Percentiles rank a stretch among this genome's conserved stretches.
Evolutionary conservation across 331 rosid species (phyloP).

Genomic region (Saraca asoca): DNA sequence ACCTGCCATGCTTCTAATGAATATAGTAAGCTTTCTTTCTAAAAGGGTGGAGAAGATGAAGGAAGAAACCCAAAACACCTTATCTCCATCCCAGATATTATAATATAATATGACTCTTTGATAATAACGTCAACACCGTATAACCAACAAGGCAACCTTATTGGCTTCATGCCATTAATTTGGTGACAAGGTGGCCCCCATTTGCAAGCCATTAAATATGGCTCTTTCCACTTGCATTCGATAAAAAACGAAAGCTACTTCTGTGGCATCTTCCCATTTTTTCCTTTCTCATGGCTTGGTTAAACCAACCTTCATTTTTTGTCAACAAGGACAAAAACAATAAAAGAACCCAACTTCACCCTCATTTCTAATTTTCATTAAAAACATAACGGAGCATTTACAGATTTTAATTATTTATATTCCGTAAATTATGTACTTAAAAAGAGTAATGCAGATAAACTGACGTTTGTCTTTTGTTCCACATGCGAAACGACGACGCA

Average conservation of each 20-base stretch:
- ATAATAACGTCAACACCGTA: slow-evolving; percentile 17
- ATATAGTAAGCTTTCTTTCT: background rate
- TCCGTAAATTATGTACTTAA: too few relatives aligned
- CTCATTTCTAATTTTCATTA: background rate
- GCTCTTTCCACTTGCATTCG: background rate
- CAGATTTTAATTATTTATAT: too few relatives aligned
- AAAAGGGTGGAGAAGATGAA: background rate
- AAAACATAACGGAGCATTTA: background rate
- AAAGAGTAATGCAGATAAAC: slow-evolving; percentile 12
- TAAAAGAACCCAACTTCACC: background rate
- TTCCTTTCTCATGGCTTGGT: too few relatives aligned
- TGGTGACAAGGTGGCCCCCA: slow-evolving; percentile 44
- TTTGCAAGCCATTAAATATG: background rate
- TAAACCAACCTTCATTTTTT: too few relatives aligned
- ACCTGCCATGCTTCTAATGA: background rate
- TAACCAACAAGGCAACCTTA: slow-evolving; percentile 26
- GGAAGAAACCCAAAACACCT: too few relatives aligned
- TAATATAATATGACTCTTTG: background rate
- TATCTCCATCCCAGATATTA: too few relatives aligned
- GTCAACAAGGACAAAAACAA: background rate
- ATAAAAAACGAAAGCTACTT: background rate
- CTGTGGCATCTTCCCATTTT: too few relatives aligned
- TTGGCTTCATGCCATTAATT: slow-evolving; percentile 26
- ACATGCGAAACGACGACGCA: slow-evolving; percentile 29
- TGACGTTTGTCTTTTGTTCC: background rate